These are phyloP conservation scores for Diplosphaera chodatii DNA, from an alignment of 139 green algal genomes.

Conservation along the genomic window DNA sequence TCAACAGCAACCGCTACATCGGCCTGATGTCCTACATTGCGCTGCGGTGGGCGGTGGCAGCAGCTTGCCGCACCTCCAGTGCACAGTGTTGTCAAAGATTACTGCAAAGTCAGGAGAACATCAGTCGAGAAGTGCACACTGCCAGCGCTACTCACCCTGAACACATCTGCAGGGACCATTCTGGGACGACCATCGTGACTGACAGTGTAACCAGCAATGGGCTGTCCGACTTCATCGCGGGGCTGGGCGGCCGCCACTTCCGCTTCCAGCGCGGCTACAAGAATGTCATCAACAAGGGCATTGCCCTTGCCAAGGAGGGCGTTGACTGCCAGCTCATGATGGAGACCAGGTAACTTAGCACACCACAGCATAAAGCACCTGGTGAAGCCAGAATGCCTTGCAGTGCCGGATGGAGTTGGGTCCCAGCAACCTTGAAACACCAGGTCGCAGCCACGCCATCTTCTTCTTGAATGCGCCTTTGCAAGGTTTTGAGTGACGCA, in stretches of 20 bases:
- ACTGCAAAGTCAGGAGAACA: too few relatives aligned
- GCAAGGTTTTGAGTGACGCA: too few relatives aligned
- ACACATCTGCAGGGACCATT: conserved; percentile 50
- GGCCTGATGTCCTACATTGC: conserved; percentile 77
- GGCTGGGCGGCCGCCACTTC: conserved; percentile 71
- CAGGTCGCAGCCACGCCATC: too few relatives aligned
- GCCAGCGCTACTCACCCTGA: not conserved
- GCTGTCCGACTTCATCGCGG: conserved; percentile 80
- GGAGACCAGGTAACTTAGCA: conserved; percentile 76
- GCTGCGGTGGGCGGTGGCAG: conserved; percentile 36
- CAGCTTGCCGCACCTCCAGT: too few relatives aligned
- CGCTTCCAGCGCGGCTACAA: conserved; percentile 91
- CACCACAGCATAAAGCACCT: too few relatives aligned
- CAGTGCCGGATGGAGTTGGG: too few relatives aligned
- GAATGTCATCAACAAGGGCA: conserved; percentile 92
- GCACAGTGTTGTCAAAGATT: too few relatives aligned
- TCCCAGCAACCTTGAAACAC: too few relatives aligned
- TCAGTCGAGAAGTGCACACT: too few relatives aligned
- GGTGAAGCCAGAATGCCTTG: too few relatives aligned
- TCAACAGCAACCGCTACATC: conserved; percentile 96
- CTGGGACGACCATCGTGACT: conserved; percentile 89
- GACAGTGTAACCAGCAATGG: conserved; percentile 90
- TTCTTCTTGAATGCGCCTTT: too few relatives aligned
- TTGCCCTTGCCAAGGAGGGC: conserved; percentile 73
- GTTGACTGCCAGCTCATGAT: conserved; percentile 87